Evolutionary conservation across 2,329 filamentous ascomycete species (phyloP), one percentile per base, ranked within the genome.

Genomic region (Exophiala bonariae): DNA sequence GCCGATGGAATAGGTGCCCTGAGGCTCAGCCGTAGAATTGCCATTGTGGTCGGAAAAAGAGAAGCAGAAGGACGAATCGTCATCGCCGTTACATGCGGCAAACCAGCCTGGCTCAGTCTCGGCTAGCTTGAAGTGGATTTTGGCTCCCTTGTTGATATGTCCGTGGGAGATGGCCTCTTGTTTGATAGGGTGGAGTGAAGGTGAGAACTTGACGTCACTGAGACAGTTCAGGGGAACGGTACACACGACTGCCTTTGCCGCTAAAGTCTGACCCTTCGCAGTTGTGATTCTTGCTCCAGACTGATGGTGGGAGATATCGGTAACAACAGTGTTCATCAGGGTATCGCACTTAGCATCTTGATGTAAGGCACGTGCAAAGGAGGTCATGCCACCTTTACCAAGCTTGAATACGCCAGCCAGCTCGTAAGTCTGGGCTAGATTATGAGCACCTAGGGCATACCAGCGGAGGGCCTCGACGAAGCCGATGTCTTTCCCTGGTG

Each of bases 381-480:
- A 40, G 7, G 57, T 57, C 57, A 59, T 59, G 9, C 55, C 57
- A 3, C 63, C 62, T 8, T 58, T 50, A 8, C 59, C 52, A 30
- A 64, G 31, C 39, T 64, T 64, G 43, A 57, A 65, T 8, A 54
- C 46, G 1, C 52, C 54, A 2, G 52, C 57, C 13, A 57, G 43
- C 20, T 61, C 58, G 35, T 60, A 59, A 6, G 56, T 43, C 1
- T 54, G 47, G 2, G 54, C 52, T 26, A 58, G 51, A 7, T 28
- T 60, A 40, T 64, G 57, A 2, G 61, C 59, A 7, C 60, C 59
- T 1, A 66, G 44, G 3, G 60, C 62, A 41, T 56, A 65, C 62
- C 62, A 65, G 9, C 62, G 52, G 7, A 67, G 46, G 3, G 54
- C 56, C 6, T 63, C 63, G 9, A 54, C 47, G 42, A 65, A 64